Evolutionary conservation across 169 alveolate species (phyloP), one percentile per base, ranked within the genome.

Genomic region (Neospora caninum): DNA sequence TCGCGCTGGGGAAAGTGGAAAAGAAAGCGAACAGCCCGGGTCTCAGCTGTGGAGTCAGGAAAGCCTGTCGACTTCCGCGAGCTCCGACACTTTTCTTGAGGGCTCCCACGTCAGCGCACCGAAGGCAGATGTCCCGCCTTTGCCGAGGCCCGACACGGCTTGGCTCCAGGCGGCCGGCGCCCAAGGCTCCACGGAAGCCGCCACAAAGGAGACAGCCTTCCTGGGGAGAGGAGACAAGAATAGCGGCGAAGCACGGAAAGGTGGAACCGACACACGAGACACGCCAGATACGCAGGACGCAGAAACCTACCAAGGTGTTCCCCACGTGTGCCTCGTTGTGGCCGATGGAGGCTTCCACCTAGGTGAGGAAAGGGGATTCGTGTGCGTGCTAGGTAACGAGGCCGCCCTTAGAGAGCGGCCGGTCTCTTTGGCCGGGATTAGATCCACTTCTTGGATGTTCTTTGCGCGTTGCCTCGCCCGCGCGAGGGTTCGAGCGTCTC

Each of bases 281-380:
- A 36, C 13, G 67, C n/a, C 2, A 38, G 67, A 41, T 22, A 49
- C n/a, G n/a, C n/a, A 31, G 39, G 89, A 82, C 10, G 69, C n/a
- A 22, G 45, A 0, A 9, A 31, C 1, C 10, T 31, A 42, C 89
- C 20, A 31, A 13, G 89, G 89, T 20, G 89, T 82, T 25, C 67
- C 53, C 10, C 36, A 41, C 80, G 92, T 86, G 25, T 9, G 34
- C n/a, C 80, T 86, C 49, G 92, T 86, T 10, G 92, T 53, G 31
- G 92, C 92, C 10, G 92, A 86, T 70, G 92, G 92, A 20, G 92
- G 92, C 34, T 86, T 86, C 34, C 80, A 86, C 53, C 80, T 86
- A 58, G 70, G 92, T 86, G 34, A 86, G 80, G 39, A 25, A 31
- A 67, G 18, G 42, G 16, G 9, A 31, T 49, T 16, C 73, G 20